These are phyloP conservation scores for Mycena venus DNA, from an alignment of 768 basidiomycete genomes.

Conservation along the genomic window DNA sequence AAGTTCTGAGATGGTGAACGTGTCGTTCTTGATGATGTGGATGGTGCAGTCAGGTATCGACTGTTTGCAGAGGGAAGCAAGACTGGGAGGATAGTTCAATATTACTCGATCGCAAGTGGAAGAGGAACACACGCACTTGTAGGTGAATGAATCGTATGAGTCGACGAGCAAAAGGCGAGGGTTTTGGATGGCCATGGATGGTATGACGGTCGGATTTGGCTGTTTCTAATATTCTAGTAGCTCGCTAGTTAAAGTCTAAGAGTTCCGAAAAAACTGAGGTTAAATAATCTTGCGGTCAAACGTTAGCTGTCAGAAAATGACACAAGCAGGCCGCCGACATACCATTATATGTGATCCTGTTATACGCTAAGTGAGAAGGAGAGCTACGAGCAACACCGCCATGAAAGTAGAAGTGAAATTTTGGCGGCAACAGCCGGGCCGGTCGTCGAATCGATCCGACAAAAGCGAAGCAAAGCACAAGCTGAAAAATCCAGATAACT, in stretches of 20 bases:
- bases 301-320: neutral
- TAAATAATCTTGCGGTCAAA: neutral
- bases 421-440: no score
- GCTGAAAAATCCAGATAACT: no score
- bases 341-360: constrained; percentile 1
- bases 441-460: no score
- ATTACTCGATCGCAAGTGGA: neutral
- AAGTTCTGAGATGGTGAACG: constrained; percentile 63
- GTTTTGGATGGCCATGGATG: constrained; percentile 49
- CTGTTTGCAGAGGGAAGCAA: constrained; percentile 77
- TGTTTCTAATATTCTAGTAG: neutral
- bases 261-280: neutral
- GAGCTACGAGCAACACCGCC: neutral
- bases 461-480: no score
- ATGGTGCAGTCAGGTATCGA: constrained; percentile 73
- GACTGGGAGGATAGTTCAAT: constrained; percentile 53
- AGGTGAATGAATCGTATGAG: constrained; percentile 91
- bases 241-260: neutral
- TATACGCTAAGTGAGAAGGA: neutral
- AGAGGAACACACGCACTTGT: constrained; percentile 69
- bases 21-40: constrained; percentile 82
- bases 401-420: neutral
- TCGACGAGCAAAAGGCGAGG: constrained; percentile 80
- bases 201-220: neutral
- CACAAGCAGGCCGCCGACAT: neutral